Base-by-base conservation (phyloP, 2,329 filamentous ascomycete genomes). In the Cordyceps tenuipes region DNA sequence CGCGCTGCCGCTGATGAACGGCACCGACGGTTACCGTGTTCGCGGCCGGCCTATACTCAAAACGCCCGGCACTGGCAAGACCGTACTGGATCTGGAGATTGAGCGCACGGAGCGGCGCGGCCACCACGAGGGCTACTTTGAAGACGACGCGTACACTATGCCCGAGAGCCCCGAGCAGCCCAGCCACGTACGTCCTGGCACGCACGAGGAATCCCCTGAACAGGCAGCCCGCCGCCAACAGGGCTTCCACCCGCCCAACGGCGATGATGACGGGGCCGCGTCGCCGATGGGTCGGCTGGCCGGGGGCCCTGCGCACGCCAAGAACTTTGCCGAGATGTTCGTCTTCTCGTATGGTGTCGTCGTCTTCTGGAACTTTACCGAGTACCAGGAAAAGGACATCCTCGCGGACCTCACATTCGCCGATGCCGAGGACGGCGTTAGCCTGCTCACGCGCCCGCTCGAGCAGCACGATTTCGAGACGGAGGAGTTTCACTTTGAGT, bases 301-400 rank as follows among this genome's bases (percentile, higher is more conserved):
- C 49, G 47, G 83, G 0, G 39, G 39, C 5, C 39, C 39, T 8
- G 82, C 88, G 6, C 85, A 91, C 69, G 84, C 87, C 41, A 86
- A 93, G 68, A 82, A 86, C 60, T 91, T 96, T 69, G 93, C 90
- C 47, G 94, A 99, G 75, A 90, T 97, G 84, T 97, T 96, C 70
- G 88, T 99, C 67, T 97, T 95, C 73, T 93, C 90, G 17, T 99
- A 99, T 69, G 94, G 94, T 21, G 93, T 99, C 0, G 93, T 94
- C 0, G 94, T 99, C 5, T 96, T 99, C 71, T 99, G 94, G 94
- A 99, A 99, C 72, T 97, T 99, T 67, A 93, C 90, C 12, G 92
- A 96, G 72, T 84, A 88, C 64, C 94, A 99, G 71, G 94, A 99
- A 72, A 97, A 96, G 73, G 92, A 97, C 68, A 90, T 97, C 51